Evolutionary conservation across 257 asterid species (phyloP), one percentile per base, ranked within the genome.

Genomic region (Perilla frutescens): DNA sequence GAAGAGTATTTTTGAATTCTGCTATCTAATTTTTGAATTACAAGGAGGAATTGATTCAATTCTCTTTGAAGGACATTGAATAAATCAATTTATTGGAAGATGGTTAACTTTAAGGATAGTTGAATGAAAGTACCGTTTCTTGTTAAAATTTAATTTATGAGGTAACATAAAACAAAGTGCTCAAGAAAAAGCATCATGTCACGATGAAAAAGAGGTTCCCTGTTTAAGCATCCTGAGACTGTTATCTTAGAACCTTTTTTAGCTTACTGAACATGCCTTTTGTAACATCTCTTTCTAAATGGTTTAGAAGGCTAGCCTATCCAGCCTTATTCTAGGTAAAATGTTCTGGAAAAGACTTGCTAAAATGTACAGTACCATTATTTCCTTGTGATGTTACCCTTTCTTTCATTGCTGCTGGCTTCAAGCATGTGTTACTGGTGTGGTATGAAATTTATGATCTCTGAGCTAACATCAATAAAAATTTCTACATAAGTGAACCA

Each of bases 391-490:
- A 49, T 40, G 53, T 4, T 54, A 43, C n/a, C 31, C 49, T 26
- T 5, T 49, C 50, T 34, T 51, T 7, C 9, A 65, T 47, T 39
- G 57, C 70, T 65, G 61, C 49, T 50, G 41, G 63, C 41, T 50
- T 62, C 62, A 51, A 45, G 40, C 64, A 11, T 10, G 12, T 71
- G 58, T 55, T 43, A 29, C 40, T 44, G 61, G 14, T 9, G 45
- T 64, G 57, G 31, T 73, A 60, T 60, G 62, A 64, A 32, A 49
- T 75, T 34, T 34, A 57, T 63, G 26, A 73, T 71, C 68, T 66
- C 10, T 66, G 70, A 70, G 68, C 66, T 49, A 54, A 41, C 36
- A 11, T 53, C 44, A 34, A 57, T 59, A 74, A 8, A 12, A 13
- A 61, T 54, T 63, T 76, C 60, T 10, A 36, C 50, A 29, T 34